Evolutionary conservation across 2,329 filamentous ascomycete genomes (phyloP), one percentile per base, ranked within the genome.

Genomic region (Leptoxyphium fumago): DNA sequence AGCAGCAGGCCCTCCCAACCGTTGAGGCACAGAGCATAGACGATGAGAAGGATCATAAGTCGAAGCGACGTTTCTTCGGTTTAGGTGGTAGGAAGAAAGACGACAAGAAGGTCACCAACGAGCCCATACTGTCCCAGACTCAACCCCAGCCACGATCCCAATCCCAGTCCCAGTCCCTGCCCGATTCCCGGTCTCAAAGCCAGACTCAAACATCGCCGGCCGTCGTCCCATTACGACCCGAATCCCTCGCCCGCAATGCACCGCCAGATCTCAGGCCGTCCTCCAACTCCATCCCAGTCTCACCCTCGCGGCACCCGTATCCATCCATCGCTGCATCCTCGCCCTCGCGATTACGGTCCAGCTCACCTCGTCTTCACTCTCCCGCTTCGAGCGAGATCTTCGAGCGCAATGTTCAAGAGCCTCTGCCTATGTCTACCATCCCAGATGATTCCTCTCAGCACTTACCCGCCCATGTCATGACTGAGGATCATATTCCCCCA

Each of bases 401-500:
- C 60, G 89, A 96, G 68, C 83, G 89, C 56, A 85, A 88, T 61
- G 89, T 96, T 18, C 89, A 95, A 63, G 88, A 95, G 56, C 55
- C 58, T 9, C 49, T 58, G 34, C 51, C 57, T 7, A 54, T 58
- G 26, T 77, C 77, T 55, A 69, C 75, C 28, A 57, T 74, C 2
- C 64, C 77, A n/a, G 68, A 74, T 36, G 82, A 86, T 47, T 78
- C 74, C 48, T 89, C 84, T 2, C 42, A 43, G 18, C 57, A 61
- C 41, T 91, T 95, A 48, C 89, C 89, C 2, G 80, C 84, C 7
- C 89, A 96, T 59, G 94, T 96, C 55, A 79, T 88, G 55, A 94
- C 86, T 7, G 89, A 96, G 62, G 88, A 96, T 65, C 77, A 88
- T 60, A 95, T 96, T 52, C 89, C 89, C 7, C 77, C 89, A 0